Conservation (phyloP, 2,329 filamentous ascomycete genomes). For the Metarhizium album region DNA sequence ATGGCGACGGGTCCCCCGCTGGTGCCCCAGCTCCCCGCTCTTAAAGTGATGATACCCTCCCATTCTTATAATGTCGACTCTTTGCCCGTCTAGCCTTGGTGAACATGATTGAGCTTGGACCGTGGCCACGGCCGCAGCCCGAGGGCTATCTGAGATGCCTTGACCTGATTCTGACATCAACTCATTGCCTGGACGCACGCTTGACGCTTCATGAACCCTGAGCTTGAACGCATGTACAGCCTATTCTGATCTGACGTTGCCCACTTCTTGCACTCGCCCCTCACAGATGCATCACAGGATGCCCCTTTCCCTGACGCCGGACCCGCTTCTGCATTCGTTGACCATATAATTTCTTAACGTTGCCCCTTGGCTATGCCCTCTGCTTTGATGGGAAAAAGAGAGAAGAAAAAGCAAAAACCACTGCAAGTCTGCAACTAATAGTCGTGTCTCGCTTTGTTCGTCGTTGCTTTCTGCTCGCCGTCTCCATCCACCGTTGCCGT, state of each 20-base stretch:
- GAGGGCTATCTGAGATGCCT: conserved; percentile 18
- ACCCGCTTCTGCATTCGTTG: conserved; percentile 15
- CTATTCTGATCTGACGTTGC: conserved; percentile 5
- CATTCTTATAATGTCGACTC: conserved; percentile 3
- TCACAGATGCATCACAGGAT: neutral
- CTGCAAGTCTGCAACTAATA: neutral
- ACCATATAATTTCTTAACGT: conserved; percentile 7
- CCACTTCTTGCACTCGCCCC: conserved; percentile 11
- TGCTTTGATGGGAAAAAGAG: neutral
- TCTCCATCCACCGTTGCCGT: neutral
- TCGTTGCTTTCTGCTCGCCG: neutral
- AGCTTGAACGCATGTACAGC: conserved; percentile 23
- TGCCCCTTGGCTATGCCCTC: neutral
- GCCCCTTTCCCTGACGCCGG: neutral
- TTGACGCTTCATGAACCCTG: conserved; percentile 15
- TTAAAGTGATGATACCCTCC: conserved; percentile 20
- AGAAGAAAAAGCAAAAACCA: neutral
- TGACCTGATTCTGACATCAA: conserved; percentile 23
- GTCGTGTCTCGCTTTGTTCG: neutral
- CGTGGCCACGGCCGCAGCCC: conserved; percentile 1
- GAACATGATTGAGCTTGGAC: conserved; percentile 21
- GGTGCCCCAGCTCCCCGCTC: conserved; percentile 26
- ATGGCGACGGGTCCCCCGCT: conserved; percentile 25
- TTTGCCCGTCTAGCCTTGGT: conserved; percentile 18
- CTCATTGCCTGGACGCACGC: conserved; percentile 14